Evolutionary conservation across 1,284 basidiomycete genomes (phyloP), one percentile per base, ranked within the genome.

Genomic region (Ceratobasidium papillatum): DNA sequence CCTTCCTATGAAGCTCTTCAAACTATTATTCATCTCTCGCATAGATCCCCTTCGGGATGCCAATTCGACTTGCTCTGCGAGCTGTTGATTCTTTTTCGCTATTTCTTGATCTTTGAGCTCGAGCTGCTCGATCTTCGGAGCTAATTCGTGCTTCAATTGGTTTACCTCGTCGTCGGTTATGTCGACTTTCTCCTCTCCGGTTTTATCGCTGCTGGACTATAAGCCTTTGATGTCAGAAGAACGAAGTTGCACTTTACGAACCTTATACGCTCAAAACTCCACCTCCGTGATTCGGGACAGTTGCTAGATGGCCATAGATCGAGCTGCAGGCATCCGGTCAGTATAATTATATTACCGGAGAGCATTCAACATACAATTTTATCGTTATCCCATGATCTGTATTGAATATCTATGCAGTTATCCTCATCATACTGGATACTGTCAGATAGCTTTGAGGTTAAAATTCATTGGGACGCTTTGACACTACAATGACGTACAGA

Each of bases 121-220:
- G 14, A 65, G 22, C 45, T 65, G 45, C 9, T 25, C 30, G 3
- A 8, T 36, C 30, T 65, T 65, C 9, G 5, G 11, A 27, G 25
- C 22, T 22, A 65, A 30, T 25, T 65, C 9, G 22, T 51, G 25
- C 12, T 25, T 19, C 45, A 65, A 41, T 2, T 9, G 27, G 27
- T 12, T 14, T 30, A 65, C 30, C n/a, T 32, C n/a, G 17, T 49
- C 63, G 27, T 65, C 63, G 30, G 45, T 22, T 5, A 45, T 34
- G 12, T 65, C 63, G 19, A 45, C 63, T 22, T 17, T 27, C 32
- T 65, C 63, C 30, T 45, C 63, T n/a, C 63, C 63, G n/a, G 45
- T 47, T 1, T 65, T 45, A 17, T 65, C 63, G 45, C 63, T 65
- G n/a, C 36, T 12, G 7, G 7, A 1, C 30, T 30, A 43, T 41